A percentile compares a stretch with the other conserved stretches of the same genome.
These are phyloP conservation scores for Aegilops tauschii DNA, from an alignment of 176 grass and related monocot genomes.

Conservation along the genomic window DNA sequence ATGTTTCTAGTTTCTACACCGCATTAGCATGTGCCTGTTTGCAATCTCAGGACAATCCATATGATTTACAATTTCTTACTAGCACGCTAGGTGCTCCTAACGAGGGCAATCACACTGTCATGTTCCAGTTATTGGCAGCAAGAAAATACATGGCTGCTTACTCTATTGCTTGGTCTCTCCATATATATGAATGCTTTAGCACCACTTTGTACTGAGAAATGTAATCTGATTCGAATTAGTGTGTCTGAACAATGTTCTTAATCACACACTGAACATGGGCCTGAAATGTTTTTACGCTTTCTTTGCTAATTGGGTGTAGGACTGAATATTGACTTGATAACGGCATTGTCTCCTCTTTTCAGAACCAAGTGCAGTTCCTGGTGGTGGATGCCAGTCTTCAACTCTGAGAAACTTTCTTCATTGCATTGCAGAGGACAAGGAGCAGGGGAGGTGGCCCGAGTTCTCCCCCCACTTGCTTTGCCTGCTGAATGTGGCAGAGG, in stretches of 20 bases:
- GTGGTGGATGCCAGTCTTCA: not conserved
- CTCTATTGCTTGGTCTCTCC: not conserved
- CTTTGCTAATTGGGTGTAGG: not conserved
- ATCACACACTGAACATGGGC: not conserved
- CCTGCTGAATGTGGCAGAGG: not conserved
- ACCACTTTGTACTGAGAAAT: not conserved
- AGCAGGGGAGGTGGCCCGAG: not conserved
- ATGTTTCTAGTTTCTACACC: conserved; percentile 3
- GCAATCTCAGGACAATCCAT: not conserved
- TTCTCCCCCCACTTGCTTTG: not conserved
- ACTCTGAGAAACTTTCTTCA: not conserved
- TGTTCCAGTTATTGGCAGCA: conserved; percentile 14
- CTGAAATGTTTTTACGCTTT: not conserved
- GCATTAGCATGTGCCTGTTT: conserved; percentile 15
- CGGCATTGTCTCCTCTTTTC: not conserved
- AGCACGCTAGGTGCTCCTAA: not conserved
- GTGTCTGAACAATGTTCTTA: too few species aligned
- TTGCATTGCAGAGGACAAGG: not conserved
- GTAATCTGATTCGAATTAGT: too few species aligned
- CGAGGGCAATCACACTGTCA: not conserved
- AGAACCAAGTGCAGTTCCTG: not conserved
- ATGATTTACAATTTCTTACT: not conserved
- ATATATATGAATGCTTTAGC: not conserved
- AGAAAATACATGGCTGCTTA: not conserved
- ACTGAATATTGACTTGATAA: not conserved